Evolutionary conservation across 768 basidiomycete species (phyloP), one percentile per base, ranked within the genome.

Genomic region (Gymnopilus junonius): DNA sequence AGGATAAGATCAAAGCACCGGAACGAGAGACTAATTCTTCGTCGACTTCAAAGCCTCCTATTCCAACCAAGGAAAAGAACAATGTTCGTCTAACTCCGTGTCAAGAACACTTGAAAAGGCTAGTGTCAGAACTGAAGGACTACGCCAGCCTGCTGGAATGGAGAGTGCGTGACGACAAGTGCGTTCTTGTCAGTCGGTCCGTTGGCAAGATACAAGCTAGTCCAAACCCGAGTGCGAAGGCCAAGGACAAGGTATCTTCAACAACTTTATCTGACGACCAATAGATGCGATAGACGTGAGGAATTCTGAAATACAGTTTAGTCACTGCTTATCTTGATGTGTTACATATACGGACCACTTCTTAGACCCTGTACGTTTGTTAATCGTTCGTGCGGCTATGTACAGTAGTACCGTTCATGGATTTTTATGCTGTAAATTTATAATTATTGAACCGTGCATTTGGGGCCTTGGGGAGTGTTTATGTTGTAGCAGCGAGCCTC

Each of bases 81-180:
- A 51, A 42, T 55, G 25, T 48, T 39, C 54, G 42, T 8, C 43
- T 63, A 8, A 43, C 62, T 7, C 64, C 61, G 27, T 65, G 54
- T 7, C 39, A 32, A 32, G 67, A 65, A 37, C 58, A 85, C 50
- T 64, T 85, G 34, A 76, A 70, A 67, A 71, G 69, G 11, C 76
- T 93, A 54, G 84, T 87, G 27, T 80, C 80, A 55, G 79, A 78
- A 23, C 70, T 93, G 64, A 79, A 79, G 51, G 85, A 87, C 29
- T 92, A 89, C 69, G 87, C 87, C 12, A 76, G 78, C 27, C 73
- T 89, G 50, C 76, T 93, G 55, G 80, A 83, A 63, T 90, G 89
- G 84, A 83, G 89, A 64, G 73, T 76, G 58, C 73, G 67, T 23
- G 74, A 75, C 34, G 79, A 80, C 50, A 77, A 75, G 61, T 79